A percentile compares a stretch with the other conserved stretches of the same genome.
These are phyloP conservation scores for Penicillium sp. DNA, from an alignment of 2,329 filamentous ascomycete species.

Conservation along the genomic window DNA sequence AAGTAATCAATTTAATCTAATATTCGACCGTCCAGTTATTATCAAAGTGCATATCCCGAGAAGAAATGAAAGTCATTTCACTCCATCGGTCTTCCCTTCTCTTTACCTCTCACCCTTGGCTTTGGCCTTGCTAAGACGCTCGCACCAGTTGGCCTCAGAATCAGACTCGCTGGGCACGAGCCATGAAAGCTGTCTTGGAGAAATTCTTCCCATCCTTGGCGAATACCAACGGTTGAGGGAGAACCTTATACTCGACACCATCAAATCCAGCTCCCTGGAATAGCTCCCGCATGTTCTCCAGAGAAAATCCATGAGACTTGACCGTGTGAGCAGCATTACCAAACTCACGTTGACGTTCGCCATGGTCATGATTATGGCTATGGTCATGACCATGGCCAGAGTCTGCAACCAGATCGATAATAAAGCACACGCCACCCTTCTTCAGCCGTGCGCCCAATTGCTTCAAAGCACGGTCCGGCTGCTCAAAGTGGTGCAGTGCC, in stretches of 20 bases:
- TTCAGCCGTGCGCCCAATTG: constrained; percentile 62
- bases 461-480: constrained; percentile 60
- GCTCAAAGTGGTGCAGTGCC: constrained; percentile 67
- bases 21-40: no score
- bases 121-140: no score
- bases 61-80: no score
- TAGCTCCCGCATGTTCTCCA: constrained; percentile 58
- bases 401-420: constrained; percentile 67
- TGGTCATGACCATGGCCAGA: constrained; percentile 24
- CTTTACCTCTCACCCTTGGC: no score
- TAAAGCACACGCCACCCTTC: constrained; percentile 65
- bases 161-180: constrained; percentile 29
- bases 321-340: constrained; percentile 54
- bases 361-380: constrained; percentile 27
- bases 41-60: no score
- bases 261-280: constrained; percentile 64
- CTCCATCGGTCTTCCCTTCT: no score
- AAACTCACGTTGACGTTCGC: constrained; percentile 14
- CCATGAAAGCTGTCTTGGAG: constrained; percentile 32
- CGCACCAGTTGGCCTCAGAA: neutral
- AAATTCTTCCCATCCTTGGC: constrained; percentile 23
- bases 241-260: constrained; percentile 58
- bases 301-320: constrained; percentile 65
- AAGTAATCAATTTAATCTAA: no score
- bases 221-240: constrained; percentile 55